Percentiles rank a stretch among this genome's conserved stretches.
Evolutionary conservation across 2,329 filamentous ascomycete genomes (phyloP).

Genomic region (Chrysoporthe austroafricana): DNA sequence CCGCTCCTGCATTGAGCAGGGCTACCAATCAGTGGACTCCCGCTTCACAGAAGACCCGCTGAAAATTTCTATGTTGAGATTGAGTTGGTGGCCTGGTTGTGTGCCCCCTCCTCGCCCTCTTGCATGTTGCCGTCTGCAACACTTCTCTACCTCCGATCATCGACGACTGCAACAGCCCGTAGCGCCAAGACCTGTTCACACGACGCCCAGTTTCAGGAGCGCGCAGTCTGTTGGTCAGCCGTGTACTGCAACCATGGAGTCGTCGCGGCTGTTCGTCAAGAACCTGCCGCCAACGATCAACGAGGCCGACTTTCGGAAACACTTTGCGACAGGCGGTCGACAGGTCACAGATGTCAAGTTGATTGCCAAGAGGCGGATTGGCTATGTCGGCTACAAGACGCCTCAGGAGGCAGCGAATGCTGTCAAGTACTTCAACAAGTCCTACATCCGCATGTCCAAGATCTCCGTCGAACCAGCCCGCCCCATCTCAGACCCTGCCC

Average conservation of each 20-base stretch:
- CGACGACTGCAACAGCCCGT: neutral
- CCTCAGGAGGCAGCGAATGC: conserved; percentile 79
- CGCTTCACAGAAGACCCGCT: conserved; percentile 17
- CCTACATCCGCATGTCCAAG: conserved; percentile 95
- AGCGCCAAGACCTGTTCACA: neutral
- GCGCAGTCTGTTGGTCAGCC: conserved; percentile 7
- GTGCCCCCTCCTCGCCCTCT: neutral
- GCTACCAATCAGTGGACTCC: conserved; percentile 9
- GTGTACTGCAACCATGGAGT: conserved; percentile 43
- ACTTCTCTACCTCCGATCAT: neutral
- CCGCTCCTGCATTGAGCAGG: conserved; percentile 13
- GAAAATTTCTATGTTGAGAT: conserved; percentile 20
- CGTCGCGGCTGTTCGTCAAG: conserved; percentile 78
- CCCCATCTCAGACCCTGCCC: conserved; percentile 57
- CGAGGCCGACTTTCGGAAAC: conserved; percentile 83
- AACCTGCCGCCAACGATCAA: conserved; percentile 83
- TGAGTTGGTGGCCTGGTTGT: neutral
- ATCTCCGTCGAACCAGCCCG: conserved; percentile 87
- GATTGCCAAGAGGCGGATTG: conserved; percentile 86
- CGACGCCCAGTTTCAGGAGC: neutral
- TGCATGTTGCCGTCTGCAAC: neutral
- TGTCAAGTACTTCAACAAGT: conserved; percentile 92
- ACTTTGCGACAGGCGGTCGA: conserved; percentile 76
- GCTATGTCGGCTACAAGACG: conserved; percentile 91
- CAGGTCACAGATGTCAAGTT: conserved; percentile 91